phyloP scores from a whole-genome alignment of 805 yeast genomes.

The Candida awuae region DNA sequence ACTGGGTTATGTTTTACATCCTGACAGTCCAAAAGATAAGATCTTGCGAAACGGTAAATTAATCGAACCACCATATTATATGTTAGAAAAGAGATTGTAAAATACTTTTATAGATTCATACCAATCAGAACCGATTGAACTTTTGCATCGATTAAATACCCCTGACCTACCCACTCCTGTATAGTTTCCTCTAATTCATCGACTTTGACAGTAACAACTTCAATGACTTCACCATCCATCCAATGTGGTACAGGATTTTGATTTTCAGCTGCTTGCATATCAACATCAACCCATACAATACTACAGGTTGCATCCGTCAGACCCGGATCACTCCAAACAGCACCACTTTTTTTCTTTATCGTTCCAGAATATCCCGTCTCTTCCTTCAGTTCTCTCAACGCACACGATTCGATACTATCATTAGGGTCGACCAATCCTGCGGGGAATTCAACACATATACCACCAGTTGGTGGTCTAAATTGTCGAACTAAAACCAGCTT shows the following conservation, averaged over 20 bases:
- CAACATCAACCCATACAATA: slow-evolving; percentile 72
- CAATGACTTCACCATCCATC: slow-evolving; percentile 90
- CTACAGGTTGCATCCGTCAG: slow-evolving; percentile 84
- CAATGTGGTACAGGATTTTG: slow-evolving; percentile 60
- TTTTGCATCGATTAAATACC: slow-evolving; percentile 78
- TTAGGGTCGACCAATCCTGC: slow-evolving; percentile 89
- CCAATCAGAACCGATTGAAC: slow-evolving; percentile 85
- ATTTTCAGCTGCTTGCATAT: slow-evolving; percentile 58
- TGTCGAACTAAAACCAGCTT: slow-evolving; percentile 69
- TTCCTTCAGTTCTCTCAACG: slow-evolving; percentile 79
- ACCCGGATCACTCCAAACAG: slow-evolving; percentile 45
- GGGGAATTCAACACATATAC: slow-evolving; percentile 87
- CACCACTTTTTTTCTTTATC: slow-evolving; percentile 21
- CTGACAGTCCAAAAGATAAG: slow-evolving; percentile 6
- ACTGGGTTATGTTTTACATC: slow-evolving; percentile 2
- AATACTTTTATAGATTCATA: background rate
- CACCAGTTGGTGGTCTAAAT: slow-evolving; percentile 86
- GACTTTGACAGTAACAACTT: slow-evolving; percentile 70
- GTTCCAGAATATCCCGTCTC: slow-evolving; percentile 89
- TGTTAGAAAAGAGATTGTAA: slow-evolving; percentile 9
- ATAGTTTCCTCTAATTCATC: slow-evolving; percentile 47
- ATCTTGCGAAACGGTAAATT: slow-evolving; percentile 5
- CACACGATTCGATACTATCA: slow-evolving; percentile 72
- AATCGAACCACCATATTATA: slow-evolving; percentile 11
- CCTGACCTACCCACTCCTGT: slow-evolving; percentile 46